A percentile compares a stretch with the other conserved stretches of the same genome.
Conservation (phyloP, 441 rosid genomes). For the Pelargonium australe region DNA sequence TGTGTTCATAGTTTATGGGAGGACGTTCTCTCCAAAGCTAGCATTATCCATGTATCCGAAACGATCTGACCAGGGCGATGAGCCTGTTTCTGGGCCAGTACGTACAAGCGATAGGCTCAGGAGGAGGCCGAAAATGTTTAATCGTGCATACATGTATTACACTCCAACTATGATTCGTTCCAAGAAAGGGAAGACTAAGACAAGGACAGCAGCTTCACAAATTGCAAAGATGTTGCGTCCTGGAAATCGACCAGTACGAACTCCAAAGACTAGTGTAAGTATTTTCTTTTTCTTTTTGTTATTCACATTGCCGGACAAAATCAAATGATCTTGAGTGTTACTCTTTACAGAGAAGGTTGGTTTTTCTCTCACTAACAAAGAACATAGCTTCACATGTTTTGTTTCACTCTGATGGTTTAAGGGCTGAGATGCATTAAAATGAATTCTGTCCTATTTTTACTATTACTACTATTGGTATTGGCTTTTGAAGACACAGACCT, state of each 20-base stretch:
- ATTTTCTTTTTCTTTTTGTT: background rate
- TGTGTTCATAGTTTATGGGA: slow-evolving; percentile 44
- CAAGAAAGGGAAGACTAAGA: slow-evolving; percentile 70
- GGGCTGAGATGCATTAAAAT: background rate
- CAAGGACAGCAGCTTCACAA: slow-evolving; percentile 87
- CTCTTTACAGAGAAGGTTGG: background rate
- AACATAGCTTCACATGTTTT: background rate
- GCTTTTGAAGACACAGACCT: background rate
- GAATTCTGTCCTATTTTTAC: background rate
- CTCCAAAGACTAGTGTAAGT: slow-evolving; percentile 54
- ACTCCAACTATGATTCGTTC: slow-evolving; percentile 45
- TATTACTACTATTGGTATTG: background rate
- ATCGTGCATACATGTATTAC: slow-evolving; percentile 61
- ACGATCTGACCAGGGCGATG: slow-evolving; percentile 82
- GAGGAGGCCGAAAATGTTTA: slow-evolving; percentile 70
- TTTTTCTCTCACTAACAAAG: background rate
- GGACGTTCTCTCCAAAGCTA: slow-evolving; percentile 30
- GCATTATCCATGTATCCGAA: slow-evolving; percentile 71
- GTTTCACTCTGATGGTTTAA: background rate
- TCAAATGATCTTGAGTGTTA: background rate
- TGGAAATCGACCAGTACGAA: slow-evolving; percentile 51
- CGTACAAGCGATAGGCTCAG: slow-evolving; percentile 91
- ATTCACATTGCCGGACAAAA: background rate
- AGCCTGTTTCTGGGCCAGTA: slow-evolving; percentile 69
- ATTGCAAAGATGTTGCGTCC: slow-evolving; percentile 78